These are phyloP conservation scores for Lindgomyces ingoldianus DNA, from an alignment of 495 filamentous ascomycete genomes.

Conservation along the genomic window DNA sequence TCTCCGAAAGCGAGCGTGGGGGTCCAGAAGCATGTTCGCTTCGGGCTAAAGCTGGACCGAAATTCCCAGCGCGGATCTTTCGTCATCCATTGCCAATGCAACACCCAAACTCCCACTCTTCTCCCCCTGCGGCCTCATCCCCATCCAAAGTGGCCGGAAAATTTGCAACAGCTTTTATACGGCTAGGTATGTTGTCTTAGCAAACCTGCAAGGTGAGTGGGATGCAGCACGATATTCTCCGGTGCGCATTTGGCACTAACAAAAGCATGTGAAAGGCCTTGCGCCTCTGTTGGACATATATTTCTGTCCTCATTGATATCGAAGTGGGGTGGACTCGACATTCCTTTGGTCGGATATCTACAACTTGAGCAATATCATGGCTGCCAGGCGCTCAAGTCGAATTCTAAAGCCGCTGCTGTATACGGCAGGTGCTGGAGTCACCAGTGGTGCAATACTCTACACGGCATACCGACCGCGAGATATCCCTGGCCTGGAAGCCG, in stretches of 20 bases:
- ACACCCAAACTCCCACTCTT: background rate
- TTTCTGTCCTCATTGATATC: background rate
- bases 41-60: background rate
- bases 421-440: conserved; percentile 57
- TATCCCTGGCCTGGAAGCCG: conserved; percentile 78
- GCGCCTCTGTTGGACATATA: background rate
- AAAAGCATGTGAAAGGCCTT: conserved; percentile 11
- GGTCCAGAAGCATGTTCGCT: background rate
- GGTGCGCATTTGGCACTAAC: conserved; percentile 4
- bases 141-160: conserved; percentile 11
- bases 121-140: background rate
- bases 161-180: background rate
- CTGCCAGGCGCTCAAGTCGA: conserved; percentile 58
- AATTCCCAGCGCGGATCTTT: background rate
- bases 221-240: conserved; percentile 2
- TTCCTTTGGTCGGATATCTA: background rate
- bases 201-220: background rate
- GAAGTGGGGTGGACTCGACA: background rate
- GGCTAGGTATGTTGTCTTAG: conserved; percentile 2
- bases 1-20: background rate
- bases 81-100: background rate
- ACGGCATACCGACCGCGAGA: conserved; percentile 80
- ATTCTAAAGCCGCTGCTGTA: conserved; percentile 63
- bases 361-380: conserved; percentile 49
- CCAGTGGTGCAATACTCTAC: conserved; percentile 68